Evolutionary conservation across 257 asterid species (phyloP).

Genomic region (Solanum pinnatisectum): DNA sequence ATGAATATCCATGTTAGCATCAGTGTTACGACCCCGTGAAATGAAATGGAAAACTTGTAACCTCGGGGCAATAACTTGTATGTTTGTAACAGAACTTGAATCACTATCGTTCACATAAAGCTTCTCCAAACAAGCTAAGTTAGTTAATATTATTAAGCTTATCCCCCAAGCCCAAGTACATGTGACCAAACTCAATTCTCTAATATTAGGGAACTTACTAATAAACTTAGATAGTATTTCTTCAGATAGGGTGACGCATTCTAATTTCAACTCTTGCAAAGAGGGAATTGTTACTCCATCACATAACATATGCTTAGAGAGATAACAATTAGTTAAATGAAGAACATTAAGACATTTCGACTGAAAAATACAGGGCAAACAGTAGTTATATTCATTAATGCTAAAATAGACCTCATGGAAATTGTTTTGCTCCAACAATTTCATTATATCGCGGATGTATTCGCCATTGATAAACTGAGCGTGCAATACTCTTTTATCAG

Average conservation of each 20-base stretch:
- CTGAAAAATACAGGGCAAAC: neutral
- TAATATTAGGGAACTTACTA: neutral
- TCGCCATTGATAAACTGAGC: no score
- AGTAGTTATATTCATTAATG: no score
- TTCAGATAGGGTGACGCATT: neutral
- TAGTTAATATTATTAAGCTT: neutral
- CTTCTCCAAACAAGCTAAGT: neutral
- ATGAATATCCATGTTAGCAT: neutral
- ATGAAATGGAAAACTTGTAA: neutral
- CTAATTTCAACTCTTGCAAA: neutral
- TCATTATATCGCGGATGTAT: no score
- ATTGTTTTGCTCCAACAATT: no score
- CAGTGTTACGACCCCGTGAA: neutral
- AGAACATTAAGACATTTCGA: neutral
- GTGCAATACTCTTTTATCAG: no score
- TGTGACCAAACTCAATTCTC: neutral
- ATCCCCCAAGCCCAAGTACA: neutral
- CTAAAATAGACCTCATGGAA: no score
- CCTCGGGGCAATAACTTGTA: neutral
- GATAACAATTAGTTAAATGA: neutral
- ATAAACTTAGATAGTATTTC: neutral
- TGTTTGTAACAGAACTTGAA: neutral
- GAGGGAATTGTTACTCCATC: neutral
- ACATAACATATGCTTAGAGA: neutral
- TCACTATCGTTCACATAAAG: neutral